Conservation (phyloP, 805 yeast genomes). For the Isabelozyma heimii region DNA sequence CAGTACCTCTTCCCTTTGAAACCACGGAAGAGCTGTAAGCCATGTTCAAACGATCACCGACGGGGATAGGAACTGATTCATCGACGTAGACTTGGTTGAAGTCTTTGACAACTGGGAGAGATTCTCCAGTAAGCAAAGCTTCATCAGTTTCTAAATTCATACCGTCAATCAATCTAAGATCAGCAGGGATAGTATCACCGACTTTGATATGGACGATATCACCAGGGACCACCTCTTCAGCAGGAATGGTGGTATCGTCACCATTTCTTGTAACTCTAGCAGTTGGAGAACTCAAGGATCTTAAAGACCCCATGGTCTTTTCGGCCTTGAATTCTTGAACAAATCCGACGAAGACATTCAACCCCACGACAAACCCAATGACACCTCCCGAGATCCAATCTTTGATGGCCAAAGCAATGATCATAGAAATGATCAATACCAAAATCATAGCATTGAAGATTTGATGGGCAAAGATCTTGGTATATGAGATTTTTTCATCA, state of each 20-base stretch:
- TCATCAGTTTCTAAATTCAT: conserved; percentile 43
- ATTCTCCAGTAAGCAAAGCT: conserved; percentile 42
- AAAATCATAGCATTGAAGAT: conserved; percentile 39
- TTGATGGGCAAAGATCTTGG: conserved; percentile 33
- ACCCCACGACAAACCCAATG: conserved; percentile 42
- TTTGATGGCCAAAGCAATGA: conserved; percentile 34
- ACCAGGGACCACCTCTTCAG: conserved; percentile 47
- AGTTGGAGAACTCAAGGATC: conserved; percentile 44
- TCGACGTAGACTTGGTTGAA: conserved; percentile 35
- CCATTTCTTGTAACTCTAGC: conserved; percentile 47
- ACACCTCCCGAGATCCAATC: conserved; percentile 46
- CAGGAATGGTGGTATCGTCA: conserved; percentile 27
- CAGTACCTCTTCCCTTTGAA: conserved; percentile 41
- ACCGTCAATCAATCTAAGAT: conserved; percentile 32
- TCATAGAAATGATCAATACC: conserved; percentile 34
- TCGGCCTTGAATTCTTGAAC: conserved; percentile 51
- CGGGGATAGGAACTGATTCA: conserved; percentile 30
- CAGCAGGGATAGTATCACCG: conserved; percentile 46
- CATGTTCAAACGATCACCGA: conserved; percentile 35
- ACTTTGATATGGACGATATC: conserved; percentile 38
- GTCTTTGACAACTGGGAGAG: conserved; percentile 32
- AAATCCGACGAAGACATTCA: conserved; percentile 49
- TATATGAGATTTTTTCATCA: conserved; percentile 23
- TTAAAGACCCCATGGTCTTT: conserved; percentile 48
- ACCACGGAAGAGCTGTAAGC: conserved; percentile 37